Base-by-base conservation (phyloP, 805 yeast species). In the Candida dajiaensis region DNA sequence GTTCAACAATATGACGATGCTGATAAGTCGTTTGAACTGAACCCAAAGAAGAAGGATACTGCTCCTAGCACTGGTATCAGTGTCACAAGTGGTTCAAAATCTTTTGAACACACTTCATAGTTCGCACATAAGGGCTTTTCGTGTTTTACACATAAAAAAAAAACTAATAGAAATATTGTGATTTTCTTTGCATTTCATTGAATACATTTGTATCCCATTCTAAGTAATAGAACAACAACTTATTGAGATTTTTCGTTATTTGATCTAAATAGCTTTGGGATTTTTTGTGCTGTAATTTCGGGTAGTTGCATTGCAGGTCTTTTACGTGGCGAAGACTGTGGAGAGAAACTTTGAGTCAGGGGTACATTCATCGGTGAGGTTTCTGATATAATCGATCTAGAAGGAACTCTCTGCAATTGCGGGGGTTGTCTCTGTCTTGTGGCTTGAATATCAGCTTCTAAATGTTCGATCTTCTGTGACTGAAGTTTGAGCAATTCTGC, bases 1-100 rank as follows among this genome's bases (percentile, higher is more conserved):
- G 57, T 59, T 31, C 53, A 52, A 22, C 63, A 57, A 38, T 57
- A 59, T 31, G 62, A 57, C 33, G 61, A 57, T 39, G 50, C 53
- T 21, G 57, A 55, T 7, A 53, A 44, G 41, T 28, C 38, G 11
- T 36, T 26, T 23, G 52, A 47, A 6, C 19, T 40, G 16, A 26
- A 41, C 15, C 39, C 39, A 18, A 51, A 51, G 25, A 39, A 37
- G 13, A 35, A 26, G 16, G 26, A 42, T 20, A 21, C n/a, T 19
- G 11, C 18, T 10, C 16, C 12, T 9, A 22, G 18, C 9, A 21
- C 33, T 21, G 44, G 16, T 31, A 18, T 19, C 6, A 12, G 26
- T 23, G 40, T 20, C 15, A 11, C 20, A 18, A 20, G 8, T 3
- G 36, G 36, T 11, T 33, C 36, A 33, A 33, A 33, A 33, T 33